phyloP scores from a whole-genome alignment of 106 monocot species.

The Dioscorea zingiberensis region DNA sequence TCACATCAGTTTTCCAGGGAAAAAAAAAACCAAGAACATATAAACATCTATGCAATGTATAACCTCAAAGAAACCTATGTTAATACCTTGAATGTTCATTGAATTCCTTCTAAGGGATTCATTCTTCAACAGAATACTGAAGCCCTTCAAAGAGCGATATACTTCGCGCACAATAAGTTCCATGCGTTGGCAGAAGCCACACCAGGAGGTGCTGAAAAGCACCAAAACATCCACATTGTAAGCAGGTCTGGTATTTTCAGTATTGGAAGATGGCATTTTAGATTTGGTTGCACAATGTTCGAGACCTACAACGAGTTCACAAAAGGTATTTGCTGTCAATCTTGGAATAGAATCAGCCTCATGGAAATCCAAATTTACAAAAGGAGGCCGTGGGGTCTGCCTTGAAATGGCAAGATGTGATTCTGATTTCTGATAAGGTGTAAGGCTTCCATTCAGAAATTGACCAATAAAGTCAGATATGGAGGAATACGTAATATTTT shows the following conservation, averaged over 20 bases:
- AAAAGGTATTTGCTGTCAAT: conserved; percentile 50
- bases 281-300: conserved; percentile 23
- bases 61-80: neutral
- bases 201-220: conserved; percentile 75
- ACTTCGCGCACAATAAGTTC: conserved; percentile 89
- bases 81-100: conserved; percentile 37
- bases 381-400: conserved; percentile 63
- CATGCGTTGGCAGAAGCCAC: conserved; percentile 86
- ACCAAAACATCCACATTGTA: conserved; percentile 71
- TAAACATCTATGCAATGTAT: neutral
- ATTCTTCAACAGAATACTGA: conserved; percentile 19
- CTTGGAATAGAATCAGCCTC: conserved; percentile 68
- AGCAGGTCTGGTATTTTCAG: conserved; percentile 14
- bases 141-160: conserved; percentile 51
- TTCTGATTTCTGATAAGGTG: conserved; percentile 60
- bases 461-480: conserved; percentile 46
- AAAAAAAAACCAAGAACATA: neutral
- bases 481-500: conserved; percentile 43
- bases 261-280: conserved; percentile 4
- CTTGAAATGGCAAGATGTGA: conserved; percentile 26
- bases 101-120: conserved; percentile 8
- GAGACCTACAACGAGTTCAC: conserved; percentile 55
- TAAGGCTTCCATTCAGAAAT: conserved; percentile 66
- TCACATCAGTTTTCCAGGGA: neutral
- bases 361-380: conserved; percentile 88